A percentile compares a stretch with the other conserved stretches of the same genome.
Evolutionary conservation across 495 filamentous ascomycete species (phyloP).

Genomic region (Hyaloscypha hepaticicola): DNA sequence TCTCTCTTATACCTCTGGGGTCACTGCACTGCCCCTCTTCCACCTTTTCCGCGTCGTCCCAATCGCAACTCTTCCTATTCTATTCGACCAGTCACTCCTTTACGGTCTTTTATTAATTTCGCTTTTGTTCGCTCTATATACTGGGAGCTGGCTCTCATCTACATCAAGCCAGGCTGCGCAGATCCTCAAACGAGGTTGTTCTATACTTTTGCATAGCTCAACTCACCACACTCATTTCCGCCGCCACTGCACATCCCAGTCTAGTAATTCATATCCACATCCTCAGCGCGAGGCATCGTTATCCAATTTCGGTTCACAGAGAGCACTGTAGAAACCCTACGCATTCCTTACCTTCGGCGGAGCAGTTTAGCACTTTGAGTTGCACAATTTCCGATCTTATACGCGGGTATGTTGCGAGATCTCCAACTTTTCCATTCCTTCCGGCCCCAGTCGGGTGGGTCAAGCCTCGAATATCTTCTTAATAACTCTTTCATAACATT

Average conservation of each 20-base stretch:
- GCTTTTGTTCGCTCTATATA: constrained; percentile 33
- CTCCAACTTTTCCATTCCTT: constrained; percentile 10
- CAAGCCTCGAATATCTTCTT: constrained; percentile 12
- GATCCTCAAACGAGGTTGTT: constrained; percentile 33
- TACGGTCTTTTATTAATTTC: constrained; percentile 29
- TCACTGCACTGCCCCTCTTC: constrained; percentile 35
- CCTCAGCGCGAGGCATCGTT: constrained; percentile 33
- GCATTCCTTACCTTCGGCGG: constrained; percentile 27
- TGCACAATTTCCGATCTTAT: constrained; percentile 30
- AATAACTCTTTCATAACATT: constrained; percentile 24
- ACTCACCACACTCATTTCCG: constrained; percentile 35
- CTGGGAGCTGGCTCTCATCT: constrained; percentile 38
- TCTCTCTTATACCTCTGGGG: constrained; percentile 34
- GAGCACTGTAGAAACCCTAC: constrained; percentile 27
- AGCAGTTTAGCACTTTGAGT: constrained; percentile 30
- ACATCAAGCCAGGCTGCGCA: constrained; percentile 31
- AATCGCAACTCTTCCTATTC: constrained; percentile 34
- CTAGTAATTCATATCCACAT: constrained; percentile 30
- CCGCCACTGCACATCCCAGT: constrained; percentile 19
- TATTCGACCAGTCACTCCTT: constrained; percentile 35
- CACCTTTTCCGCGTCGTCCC: constrained; percentile 32
- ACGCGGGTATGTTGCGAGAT: constrained; percentile 25
- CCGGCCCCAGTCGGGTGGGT: constrained; percentile 22
- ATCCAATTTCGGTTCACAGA: constrained; percentile 31
- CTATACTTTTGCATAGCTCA: constrained; percentile 33